phyloP scores from a whole-genome alignment of 129 eudicot genomes.

The Centella asiatica region DNA sequence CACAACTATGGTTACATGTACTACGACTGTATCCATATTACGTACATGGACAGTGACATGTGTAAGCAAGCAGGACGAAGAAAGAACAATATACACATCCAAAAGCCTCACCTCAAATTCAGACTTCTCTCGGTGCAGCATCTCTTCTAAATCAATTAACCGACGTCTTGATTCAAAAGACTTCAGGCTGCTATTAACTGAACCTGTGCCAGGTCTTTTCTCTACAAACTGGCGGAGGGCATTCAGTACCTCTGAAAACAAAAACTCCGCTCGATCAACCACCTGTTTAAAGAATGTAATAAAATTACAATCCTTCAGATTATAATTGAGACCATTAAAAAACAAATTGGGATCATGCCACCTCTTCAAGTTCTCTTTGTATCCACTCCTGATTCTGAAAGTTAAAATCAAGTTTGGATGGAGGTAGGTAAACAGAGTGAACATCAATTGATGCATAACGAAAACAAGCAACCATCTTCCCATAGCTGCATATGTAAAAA shows the following conservation, averaged over 20 bases:
- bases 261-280: conserved; percentile 51
- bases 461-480: conserved; percentile 97
- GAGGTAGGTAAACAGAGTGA: conserved; percentile 93
- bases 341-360: conserved; percentile 12
- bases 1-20: no score
- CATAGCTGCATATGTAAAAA: conserved; percentile 49
- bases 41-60: background rate
- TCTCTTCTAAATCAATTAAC: conserved; percentile 51
- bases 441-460: conserved; percentile 98
- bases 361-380: conserved; percentile 80
- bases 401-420: conserved; percentile 71
- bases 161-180: conserved; percentile 42
- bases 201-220: conserved; percentile 36
- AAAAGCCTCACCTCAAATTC: conserved; percentile 64
- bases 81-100: no score
- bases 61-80: background rate
- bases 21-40: background rate
- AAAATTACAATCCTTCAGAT: conserved; percentile 10
- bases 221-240: conserved; percentile 51
- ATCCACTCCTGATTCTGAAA: conserved; percentile 77
- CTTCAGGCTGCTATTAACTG: conserved; percentile 23
- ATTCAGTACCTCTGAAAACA: conserved; percentile 66
- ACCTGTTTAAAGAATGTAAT: conserved; percentile 45
- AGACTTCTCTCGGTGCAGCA: conserved; percentile 60
- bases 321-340: conserved; percentile 1